Percentiles rank a stretch among this genome's conserved stretches.
These are phyloP conservation scores for Penicillium brasilianum DNA, from an alignment of 2,329 filamentous ascomycete species.

Conservation along the genomic window DNA sequence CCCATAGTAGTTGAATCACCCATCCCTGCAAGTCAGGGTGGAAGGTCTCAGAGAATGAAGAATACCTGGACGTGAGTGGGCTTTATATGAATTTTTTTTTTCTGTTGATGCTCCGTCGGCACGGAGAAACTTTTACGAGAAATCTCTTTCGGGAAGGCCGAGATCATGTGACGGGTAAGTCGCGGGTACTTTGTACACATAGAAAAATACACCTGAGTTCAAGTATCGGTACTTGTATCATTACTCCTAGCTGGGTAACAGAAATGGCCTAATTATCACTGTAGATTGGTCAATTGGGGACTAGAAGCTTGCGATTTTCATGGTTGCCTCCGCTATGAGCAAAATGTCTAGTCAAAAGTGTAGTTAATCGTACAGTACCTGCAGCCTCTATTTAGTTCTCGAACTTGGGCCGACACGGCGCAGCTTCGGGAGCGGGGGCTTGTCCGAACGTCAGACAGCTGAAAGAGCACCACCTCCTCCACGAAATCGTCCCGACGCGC, in stretches of 20 bases:
- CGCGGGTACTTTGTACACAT: background rate
- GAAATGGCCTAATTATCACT: background rate
- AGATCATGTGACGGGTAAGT: conserved; percentile 10
- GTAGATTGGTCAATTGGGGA: background rate
- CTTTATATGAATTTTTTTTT: conserved; percentile 32
- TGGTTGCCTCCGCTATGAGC: too few relatives aligned
- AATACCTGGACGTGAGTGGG: conserved; percentile 5
- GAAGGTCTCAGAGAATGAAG: conserved; percentile 11
- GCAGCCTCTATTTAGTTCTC: background rate
- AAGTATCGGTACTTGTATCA: background rate
- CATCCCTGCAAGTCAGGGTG: conserved; percentile 27
- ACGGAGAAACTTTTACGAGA: conserved; percentile 28
- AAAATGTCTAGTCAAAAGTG: background rate
- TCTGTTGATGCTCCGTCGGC: conserved; percentile 25
- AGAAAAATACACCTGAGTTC: accelerated
- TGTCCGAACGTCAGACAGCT: conserved; percentile 31
- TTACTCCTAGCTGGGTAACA: background rate
- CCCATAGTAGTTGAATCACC: conserved; percentile 19
- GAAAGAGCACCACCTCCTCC: conserved; percentile 22
- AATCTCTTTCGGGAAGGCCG: conserved; percentile 1
- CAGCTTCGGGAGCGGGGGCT: conserved; percentile 14
- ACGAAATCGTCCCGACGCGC: conserved; percentile 24
- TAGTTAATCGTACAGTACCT: background rate
- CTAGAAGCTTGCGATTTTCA: background rate
- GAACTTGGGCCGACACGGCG: conserved; percentile 7